Evolutionary conservation across 2,329 filamentous ascomycete species (phyloP), one percentile per base, ranked within the genome.

Genomic region (Botryotinia calthae): DNA sequence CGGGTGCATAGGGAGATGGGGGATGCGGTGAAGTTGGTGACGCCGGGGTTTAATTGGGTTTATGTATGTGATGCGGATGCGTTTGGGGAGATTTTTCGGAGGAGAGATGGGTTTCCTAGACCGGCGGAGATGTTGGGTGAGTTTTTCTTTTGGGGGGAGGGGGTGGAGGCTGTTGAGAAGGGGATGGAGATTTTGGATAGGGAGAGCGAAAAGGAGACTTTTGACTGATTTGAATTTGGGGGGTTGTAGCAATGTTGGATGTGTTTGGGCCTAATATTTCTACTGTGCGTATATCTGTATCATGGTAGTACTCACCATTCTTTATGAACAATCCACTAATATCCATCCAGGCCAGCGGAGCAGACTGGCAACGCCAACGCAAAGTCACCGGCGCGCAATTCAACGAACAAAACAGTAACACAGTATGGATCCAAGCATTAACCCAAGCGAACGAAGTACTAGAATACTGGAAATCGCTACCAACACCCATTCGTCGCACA

Each of bases 341-440:
- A n/a, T 16, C 48, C 48, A 51, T 12, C 48, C 25, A 20, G 54
- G n/a, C 67, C 40, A 31, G n/a, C 1, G 54, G 54, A 2, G 67
- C n/a, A n/a, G 67, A 70, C 31, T 70, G 67, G 67, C 67, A 70
- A 46, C 51, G 67, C n/a, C 54, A 70, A 44, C 54, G 54, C 10
- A 58, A 46, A 16, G 58, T 70, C 12, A 61, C 40, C 10, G 42
- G 51, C 7, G 10, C 67, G 2, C 51, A 40, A 4, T 59, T 70
- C 25, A 61, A 70, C 37, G 67, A 70, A 2, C 67, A 59, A 44
- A 70, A 46, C 22, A 70, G 40, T 12, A 10, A 40, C 14, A 40
- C 31, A 0, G 40, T 70, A 31, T 70, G 67, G 67, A 61, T n/a
- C 0, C n/a, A 70, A 10, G 51, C 67, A 8, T 6, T 46, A 2